Base-by-base conservation (phyloP, 805 yeast species). In the Sugiyamaella boreocaroliniensis region DNA sequence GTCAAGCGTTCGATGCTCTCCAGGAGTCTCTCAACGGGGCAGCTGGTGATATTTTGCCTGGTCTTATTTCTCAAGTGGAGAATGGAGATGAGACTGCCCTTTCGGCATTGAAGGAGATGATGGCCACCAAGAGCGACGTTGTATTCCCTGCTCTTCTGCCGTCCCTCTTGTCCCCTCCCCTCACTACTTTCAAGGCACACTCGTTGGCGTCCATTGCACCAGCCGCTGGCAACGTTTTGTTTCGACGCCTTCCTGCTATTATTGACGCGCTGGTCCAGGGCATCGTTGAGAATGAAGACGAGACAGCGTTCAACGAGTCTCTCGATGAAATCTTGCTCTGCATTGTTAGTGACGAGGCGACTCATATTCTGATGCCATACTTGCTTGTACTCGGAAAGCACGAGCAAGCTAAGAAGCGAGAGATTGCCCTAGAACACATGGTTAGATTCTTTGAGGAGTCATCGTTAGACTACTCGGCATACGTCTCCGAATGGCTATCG, bases 81-180 rank as follows among this genome's bases (percentile, higher is more conserved):
- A 64, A 62, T 40, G 66, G 64, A 6, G 79, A 77, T 16, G 73
- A 71, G 43, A 77, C 79, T 63, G 97, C 99, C 0, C 77, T 93
- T 58, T 76, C 83, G 50, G 99, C 98, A 7, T 76, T 93, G 58
- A 83, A 85, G 70, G 97, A 90, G 64, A 85, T 93, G 61, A 87
- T 92, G 95, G 80, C 93, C 10, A 83, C 89, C 2, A 88, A 87
- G 63, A 78, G 97, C 6, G 95, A 88, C 54, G 84, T 87, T 2
- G 87, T 95, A 52, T 89, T 95, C 89, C 97, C 98, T 47, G 85
- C 88, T 47, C 78, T 93, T 65, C 77, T 92, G 54, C 97, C 98
- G 44, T 80, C 95, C 0, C 76, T 93, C 64, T 75, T 92, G 64
- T 68, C 81, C 5, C 83, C 89, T 6, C 97, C 97, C 14, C 82